phyloP scores from a whole-genome alignment of 345 rosid species.

The Clausena lansium region DNA sequence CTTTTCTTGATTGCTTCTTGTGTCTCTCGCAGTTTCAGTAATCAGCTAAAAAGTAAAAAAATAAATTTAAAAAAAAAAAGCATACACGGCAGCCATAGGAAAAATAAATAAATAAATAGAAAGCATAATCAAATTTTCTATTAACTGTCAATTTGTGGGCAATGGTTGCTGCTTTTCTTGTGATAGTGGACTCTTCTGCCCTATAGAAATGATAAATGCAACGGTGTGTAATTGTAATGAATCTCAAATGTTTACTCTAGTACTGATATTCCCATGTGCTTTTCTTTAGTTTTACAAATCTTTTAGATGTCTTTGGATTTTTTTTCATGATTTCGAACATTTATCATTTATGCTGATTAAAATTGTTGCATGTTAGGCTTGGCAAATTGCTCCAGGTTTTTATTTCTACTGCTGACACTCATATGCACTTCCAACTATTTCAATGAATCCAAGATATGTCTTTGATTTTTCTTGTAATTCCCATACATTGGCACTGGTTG shows the following conservation, averaged over 20 bases:
- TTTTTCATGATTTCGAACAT: neutral
- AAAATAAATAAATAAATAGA: neutral
- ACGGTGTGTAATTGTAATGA: neutral
- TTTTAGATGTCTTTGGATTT: neutral
- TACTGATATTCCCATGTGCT: neutral
- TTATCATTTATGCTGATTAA: neutral
- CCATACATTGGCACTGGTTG: neutral
- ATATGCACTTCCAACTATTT: neutral
- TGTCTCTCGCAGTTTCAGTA: neutral
- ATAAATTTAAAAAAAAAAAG: neutral
- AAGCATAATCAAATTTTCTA: neutral
- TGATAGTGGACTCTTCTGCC: neutral
- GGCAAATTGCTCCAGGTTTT: neutral
- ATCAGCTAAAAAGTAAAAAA: neutral
- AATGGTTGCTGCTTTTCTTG: neutral
- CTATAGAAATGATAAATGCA: neutral
- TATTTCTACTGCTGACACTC: neutral
- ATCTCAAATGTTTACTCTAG: neutral
- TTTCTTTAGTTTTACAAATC: neutral
- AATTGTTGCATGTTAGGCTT: too few species aligned
- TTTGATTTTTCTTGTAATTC: neutral
- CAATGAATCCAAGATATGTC: neutral
- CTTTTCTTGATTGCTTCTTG: conserved; percentile 8
- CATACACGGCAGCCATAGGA: neutral
- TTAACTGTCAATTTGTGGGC: neutral